A percentile compares a stretch with the other conserved stretches of the same genome.
These are phyloP conservation scores for Biscogniauxia sp. DNA, from an alignment of 2,329 filamentous ascomycete genomes.

Conservation along the genomic window DNA sequence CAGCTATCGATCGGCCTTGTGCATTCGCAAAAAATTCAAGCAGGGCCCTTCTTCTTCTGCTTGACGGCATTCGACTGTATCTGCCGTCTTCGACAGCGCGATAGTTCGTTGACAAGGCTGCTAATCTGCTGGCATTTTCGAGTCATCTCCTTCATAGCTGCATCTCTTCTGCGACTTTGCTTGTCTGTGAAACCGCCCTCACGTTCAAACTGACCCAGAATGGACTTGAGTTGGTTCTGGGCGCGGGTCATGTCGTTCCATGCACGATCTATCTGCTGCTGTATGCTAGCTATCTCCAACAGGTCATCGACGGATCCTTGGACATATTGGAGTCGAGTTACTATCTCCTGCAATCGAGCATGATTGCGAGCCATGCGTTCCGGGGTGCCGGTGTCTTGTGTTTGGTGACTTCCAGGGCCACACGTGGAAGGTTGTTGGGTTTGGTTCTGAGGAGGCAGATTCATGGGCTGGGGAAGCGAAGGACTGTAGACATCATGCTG, in stretches of 20 bases:
- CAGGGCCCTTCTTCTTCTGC: neutral
- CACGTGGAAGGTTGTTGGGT: neutral
- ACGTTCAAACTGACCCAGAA: slow-evolving; percentile 9
- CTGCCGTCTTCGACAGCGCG: neutral
- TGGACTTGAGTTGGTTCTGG: slow-evolving; percentile 7
- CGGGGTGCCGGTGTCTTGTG: neutral
- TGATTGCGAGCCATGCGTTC: slow-evolving; percentile 11
- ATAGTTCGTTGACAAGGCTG: neutral
- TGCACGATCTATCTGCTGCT: slow-evolving; percentile 11
- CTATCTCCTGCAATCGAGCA: slow-evolving; percentile 4
- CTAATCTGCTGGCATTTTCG: neutral
- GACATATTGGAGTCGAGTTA: slow-evolving; percentile 12
- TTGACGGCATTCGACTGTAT: neutral
- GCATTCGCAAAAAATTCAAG: neutral
- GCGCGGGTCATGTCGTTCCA: slow-evolving; percentile 13
- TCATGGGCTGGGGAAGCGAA: too few species aligned
- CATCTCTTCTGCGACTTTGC: slow-evolving; percentile 7
- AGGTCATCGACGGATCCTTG: slow-evolving; percentile 13
- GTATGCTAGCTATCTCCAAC: slow-evolving; percentile 10
- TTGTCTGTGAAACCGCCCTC: slow-evolving; percentile 11
- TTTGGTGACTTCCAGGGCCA: neutral
- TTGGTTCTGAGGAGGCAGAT: neutral
- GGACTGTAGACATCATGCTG: neutral
- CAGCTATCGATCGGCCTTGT: neutral
- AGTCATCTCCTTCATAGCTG: slow-evolving; percentile 7